Conservation (phyloP, 2,329 filamentous ascomycete genomes). For the Pestalotiopsis sp. region DNA sequence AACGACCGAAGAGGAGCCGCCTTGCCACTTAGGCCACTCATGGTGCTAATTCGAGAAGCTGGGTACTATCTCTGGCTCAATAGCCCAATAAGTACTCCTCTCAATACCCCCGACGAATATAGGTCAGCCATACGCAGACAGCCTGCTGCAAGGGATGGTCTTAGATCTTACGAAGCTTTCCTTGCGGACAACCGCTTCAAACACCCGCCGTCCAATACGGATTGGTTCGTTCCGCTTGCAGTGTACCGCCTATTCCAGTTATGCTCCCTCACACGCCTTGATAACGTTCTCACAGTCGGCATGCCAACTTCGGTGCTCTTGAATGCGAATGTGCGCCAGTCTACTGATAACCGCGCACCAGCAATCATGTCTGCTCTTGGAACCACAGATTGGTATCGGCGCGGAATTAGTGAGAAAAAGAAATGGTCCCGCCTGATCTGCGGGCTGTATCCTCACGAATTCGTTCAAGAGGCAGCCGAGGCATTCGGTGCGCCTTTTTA, state of each 20-base stretch:
- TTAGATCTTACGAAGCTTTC: too few relatives aligned
- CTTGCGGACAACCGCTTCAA: too few relatives aligned
- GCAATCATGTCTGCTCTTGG: not conserved
- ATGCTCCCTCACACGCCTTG: not conserved
- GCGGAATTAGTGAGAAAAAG: not conserved
- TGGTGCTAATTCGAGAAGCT: not conserved
- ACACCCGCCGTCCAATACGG: too few relatives aligned
- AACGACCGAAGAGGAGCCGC: not conserved
- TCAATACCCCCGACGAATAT: too few relatives aligned
- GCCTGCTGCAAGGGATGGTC: too few relatives aligned
- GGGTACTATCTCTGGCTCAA: too few relatives aligned
- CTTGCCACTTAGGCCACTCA: not conserved
- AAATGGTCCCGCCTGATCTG: not conserved
- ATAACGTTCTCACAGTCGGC: not conserved
- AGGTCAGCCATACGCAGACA: too few relatives aligned
- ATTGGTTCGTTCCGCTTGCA: too few relatives aligned
- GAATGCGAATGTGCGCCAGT: not conserved
- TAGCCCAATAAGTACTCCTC: too few relatives aligned
- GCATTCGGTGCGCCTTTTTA: not conserved
- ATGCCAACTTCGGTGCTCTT: not conserved
- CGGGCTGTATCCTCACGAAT: not conserved
- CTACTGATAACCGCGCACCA: not conserved
- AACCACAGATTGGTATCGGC: not conserved
- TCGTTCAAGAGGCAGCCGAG: not conserved
- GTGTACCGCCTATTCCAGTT: not conserved